Evolutionary conservation across 768 basidiomycete genomes (phyloP), one percentile per base, ranked within the genome.

Genomic region (Hemileccinum impolitum): DNA sequence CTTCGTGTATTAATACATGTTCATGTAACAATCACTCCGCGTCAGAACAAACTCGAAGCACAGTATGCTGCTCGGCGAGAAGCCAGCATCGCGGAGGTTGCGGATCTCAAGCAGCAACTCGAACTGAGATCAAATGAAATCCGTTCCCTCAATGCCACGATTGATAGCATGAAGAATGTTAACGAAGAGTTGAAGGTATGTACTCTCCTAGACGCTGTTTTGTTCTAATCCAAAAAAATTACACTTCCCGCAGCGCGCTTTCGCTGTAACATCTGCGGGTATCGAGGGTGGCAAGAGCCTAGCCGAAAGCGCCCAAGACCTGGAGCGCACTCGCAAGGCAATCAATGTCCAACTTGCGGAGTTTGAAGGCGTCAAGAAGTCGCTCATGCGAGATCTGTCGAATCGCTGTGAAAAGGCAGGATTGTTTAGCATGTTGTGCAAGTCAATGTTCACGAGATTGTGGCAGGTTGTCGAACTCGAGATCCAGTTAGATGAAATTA

Each of bases 281-380:
- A 93, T 95, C 58, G 93, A 95, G 65, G 94, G 94, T 45, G 94
- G 94, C 41, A 96, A 92, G 78, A 94, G 90, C 68, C 81, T 98
- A 36, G 96, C 93, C 26, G 92, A 96, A 73, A 94, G 93, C 61
- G 93, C 95, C 3, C 90, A 94, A 71, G 96, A 99, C 71, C 82
- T 97, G 57, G 96, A 99, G 71, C 81, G 95, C 48, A 93, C 91
- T 39, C 83, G 96, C 57, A 97, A 96, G 72, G 90, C 91, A 12
- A 94, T 96, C 72, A 95, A 93, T 54, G 88, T 94, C n/a, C 95
- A 98, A 64, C 84, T 95, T 51, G 91, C 94, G 51, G 96, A 99
- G 65, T 99, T 99, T 68, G 96, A 99, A 65, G 88, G 90, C 17
- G 94, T 96, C 59, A 98, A 98, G 80, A 95, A 96, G 75, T 95